Evolutionary conservation across 306 rosid species (phyloP), one percentile per base, ranked within the genome.

Genomic region (Prunus davidiana): DNA sequence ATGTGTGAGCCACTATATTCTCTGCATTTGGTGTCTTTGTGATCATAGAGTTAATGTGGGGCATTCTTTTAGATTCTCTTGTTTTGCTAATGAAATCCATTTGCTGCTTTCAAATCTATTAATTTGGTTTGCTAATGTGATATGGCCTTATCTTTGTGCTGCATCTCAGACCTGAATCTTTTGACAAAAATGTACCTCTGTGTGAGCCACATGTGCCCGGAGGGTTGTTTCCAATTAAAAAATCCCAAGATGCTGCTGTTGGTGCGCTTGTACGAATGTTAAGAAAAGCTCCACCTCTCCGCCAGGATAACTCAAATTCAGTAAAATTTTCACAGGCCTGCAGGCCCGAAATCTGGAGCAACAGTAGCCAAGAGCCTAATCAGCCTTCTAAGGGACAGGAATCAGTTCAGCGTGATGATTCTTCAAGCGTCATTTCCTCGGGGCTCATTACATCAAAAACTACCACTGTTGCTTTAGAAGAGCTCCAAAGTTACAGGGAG

Each of bases 401-500:
- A 20, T 25, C 76, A 60, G 64, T 66, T 45, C 80, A 80, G 70
- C 67, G 16, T 71, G 80, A 71, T 76, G 57, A 52, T 68, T 76
- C 85, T 8, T 81, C 52, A 15, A 90, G 90, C 55, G 64, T 78
- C 43, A 67, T 79, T 51, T 82, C 93, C 20, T 89, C 88, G 0
- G 88, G 81, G 62, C 79, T 82, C 52, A 63, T 30, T 41, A 32
- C 71, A 58, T 49, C 81, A 70, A 92, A 85, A 83, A 94, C 97
- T 69, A 86, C 96, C 12, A 74, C 83, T 16, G 97, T 92, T 84
- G 96, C 97, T 62, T 86, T 92, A 82, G 86, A 89, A 92, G 98
- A 94, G 89, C 89, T 89, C 58, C 89, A 87, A 74, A 83, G 82
- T 56, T 94, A 92, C 87, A 86, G 81, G 83, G 89, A 85, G 61